Conservation (phyloP, 495 filamentous ascomycete species). For the Daldinia loculata region DNA sequence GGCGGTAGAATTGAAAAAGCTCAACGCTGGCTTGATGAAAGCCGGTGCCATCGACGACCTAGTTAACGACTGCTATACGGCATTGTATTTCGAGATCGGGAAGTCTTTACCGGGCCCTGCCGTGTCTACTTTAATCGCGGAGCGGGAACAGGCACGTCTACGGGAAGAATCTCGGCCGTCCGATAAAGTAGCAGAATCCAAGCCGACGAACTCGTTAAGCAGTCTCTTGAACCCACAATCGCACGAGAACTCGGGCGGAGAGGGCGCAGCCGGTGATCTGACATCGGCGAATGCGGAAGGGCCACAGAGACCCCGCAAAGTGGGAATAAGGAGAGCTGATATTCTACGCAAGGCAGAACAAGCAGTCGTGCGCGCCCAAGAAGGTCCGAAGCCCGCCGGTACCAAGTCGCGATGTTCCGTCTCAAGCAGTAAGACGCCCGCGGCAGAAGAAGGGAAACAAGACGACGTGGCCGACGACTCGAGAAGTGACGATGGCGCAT, state of each 20-base stretch:
- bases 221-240: slow-evolving; percentile 46
- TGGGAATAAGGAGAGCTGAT: slow-evolving; percentile 55
- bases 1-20: slow-evolving; percentile 85
- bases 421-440: slow-evolving; percentile 52
- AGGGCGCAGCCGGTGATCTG: slow-evolving; percentile 38
- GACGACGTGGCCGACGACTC: slow-evolving; percentile 46
- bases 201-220: slow-evolving; percentile 39
- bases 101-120: slow-evolving; percentile 48
- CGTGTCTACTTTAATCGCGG: slow-evolving; percentile 42
- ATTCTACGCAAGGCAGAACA: slow-evolving; percentile 61
- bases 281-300: slow-evolving; percentile 39
- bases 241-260: slow-evolving; percentile 43
- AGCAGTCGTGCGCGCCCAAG: slow-evolving; percentile 53
- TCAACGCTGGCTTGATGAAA: slow-evolving; percentile 87
- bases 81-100: slow-evolving; percentile 70
- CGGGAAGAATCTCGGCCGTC: slow-evolving; percentile 37
- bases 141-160: slow-evolving; percentile 42
- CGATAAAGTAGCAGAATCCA: slow-evolving; percentile 32
- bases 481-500: slow-evolving; percentile 15
- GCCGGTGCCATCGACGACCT: slow-evolving; percentile 86
- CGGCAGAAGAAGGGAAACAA: slow-evolving; percentile 42
- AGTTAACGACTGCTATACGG: slow-evolving; percentile 84
- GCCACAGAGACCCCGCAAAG: slow-evolving; percentile 46
- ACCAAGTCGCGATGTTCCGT: slow-evolving; percentile 52
- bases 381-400: slow-evolving; percentile 49